Conservation (phyloP, 2,329 filamentous ascomycete species). For the Fusarium luffae region DNA sequence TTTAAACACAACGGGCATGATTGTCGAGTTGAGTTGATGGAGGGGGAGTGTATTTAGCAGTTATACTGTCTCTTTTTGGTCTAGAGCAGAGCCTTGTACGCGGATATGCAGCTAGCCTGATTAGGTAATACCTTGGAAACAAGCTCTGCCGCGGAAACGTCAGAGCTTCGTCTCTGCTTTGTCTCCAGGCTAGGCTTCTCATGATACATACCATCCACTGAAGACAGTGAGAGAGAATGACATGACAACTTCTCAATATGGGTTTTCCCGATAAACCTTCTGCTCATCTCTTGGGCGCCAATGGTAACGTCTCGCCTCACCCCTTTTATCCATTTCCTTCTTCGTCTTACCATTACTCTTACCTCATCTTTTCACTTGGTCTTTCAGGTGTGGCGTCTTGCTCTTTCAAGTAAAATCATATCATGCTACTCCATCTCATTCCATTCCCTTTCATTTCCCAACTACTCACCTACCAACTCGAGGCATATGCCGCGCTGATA, state of each 20-base stretch:
- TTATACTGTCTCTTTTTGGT: neutral
- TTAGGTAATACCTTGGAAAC: slow-evolving; percentile 30
- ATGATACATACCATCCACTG: neutral
- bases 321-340: neutral
- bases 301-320: slow-evolving; percentile 56
- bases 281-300: slow-evolving; percentile 68
- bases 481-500: slow-evolving; percentile 31
- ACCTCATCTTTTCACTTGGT: slow-evolving; percentile 7
- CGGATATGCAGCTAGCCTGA: slow-evolving; percentile 15
- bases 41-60: slow-evolving; percentile 19
- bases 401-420: neutral
- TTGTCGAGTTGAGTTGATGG: neutral
- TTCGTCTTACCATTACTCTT: neutral
- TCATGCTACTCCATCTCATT: neutral
- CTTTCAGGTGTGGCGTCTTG: slow-evolving; percentile 28
- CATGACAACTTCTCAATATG: slow-evolving; percentile 49
- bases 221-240: slow-evolving; percentile 34
- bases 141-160: slow-evolving; percentile 27
- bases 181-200: neutral
- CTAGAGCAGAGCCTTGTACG: neutral
- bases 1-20: slow-evolving; percentile 1
- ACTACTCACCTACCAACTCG: slow-evolving; percentile 13
- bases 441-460: neutral
- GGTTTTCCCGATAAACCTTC: slow-evolving; percentile 61
- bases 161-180: slow-evolving; percentile 20